Base-by-base conservation (phyloP, 176 grass and related monocot species). In the Hordeum marinum region DNA sequence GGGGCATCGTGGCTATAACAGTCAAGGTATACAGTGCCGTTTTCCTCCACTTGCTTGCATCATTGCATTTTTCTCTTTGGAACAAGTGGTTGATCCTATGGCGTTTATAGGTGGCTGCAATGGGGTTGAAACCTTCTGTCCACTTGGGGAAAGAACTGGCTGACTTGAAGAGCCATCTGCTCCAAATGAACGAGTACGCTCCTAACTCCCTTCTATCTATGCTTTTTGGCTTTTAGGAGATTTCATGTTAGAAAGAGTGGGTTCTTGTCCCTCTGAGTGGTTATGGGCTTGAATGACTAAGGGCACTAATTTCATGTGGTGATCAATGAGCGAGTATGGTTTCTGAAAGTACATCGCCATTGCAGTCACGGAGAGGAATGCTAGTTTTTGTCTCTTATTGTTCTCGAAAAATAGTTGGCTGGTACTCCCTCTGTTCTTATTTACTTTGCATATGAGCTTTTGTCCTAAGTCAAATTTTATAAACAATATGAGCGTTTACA, bases 141-240 rank as follows among this genome's bases (percentile, higher is more conserved):
- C 93, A 95, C 75, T 87, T 98, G 86, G 96, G 96, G 80, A 93
- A 90, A 88, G 91, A 95, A 85, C 89, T 98, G 87, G 67, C 74
- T 85, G 82, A 94, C 79, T 87, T 98, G 24, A 85, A 89, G 70
- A 72, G 80, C 12, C 85, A 89, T 85, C 91, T 98, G 31, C 93
- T 94, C 75, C 80, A 79, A 81, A 35, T 95, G 79, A 98, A 98
- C 60, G 89, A 92, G 96, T 98, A 95, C 74, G 92, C 63, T 32
- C 12, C 59, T 67, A 57, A 71, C n/a, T 25, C 20, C 23, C 48
- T 59, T 50, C 69, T 1, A 31, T 87, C 27, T 11, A 20, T 60
- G 13, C 25, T 6, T 32, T 72, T 65, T 72, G 21, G 2, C 32
- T 57, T 42, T 41, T 65, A 42, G 8, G 37, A 64, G 75, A 9